These are phyloP conservation scores for Aleurites moluccanus DNA, from an alignment of 441 rosid species.

Conservation along the genomic window DNA sequence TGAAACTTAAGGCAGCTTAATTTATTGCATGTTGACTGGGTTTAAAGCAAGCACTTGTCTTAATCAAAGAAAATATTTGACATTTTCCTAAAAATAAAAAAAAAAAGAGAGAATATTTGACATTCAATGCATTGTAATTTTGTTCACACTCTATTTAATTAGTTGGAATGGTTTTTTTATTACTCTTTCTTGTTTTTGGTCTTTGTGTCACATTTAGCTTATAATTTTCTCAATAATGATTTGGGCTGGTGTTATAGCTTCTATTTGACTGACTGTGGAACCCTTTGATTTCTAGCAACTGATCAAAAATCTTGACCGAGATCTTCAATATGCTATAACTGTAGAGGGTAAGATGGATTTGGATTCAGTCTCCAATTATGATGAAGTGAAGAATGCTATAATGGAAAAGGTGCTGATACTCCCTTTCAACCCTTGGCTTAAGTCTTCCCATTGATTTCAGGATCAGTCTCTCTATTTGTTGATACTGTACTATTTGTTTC, in stretches of 20 bases:
- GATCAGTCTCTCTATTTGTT: constrained; percentile 20
- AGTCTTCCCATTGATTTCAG: constrained; percentile 20
- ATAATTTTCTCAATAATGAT: background rate
- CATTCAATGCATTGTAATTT: background rate
- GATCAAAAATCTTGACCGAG: constrained; percentile 88
- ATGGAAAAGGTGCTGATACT: constrained; percentile 62
- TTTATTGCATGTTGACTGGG: background rate
- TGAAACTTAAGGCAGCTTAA: background rate
- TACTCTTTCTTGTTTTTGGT: background rate
- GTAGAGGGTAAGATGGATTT: constrained; percentile 96
- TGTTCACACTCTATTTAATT: background rate
- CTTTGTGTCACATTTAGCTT: background rate
- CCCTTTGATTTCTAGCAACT: constrained; percentile 66
- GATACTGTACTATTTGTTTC: constrained; percentile 10
- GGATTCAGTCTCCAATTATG: constrained; percentile 83
- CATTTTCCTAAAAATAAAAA: background rate
- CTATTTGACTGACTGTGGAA: constrained; percentile 35
- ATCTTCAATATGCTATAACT: constrained; percentile 90
- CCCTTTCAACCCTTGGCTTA: constrained; percentile 25
- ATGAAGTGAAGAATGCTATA: constrained; percentile 82
- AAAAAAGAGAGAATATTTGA: background rate
- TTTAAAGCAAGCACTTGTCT: background rate
- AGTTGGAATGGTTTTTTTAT: background rate
- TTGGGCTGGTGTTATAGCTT: constrained; percentile 8
- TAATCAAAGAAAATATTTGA: background rate